Percentiles rank a stretch among this genome's conserved stretches.
Evolutionary conservation across 1,284 basidiomycete species (phyloP).

Genomic region (Trametes polyzona): DNA sequence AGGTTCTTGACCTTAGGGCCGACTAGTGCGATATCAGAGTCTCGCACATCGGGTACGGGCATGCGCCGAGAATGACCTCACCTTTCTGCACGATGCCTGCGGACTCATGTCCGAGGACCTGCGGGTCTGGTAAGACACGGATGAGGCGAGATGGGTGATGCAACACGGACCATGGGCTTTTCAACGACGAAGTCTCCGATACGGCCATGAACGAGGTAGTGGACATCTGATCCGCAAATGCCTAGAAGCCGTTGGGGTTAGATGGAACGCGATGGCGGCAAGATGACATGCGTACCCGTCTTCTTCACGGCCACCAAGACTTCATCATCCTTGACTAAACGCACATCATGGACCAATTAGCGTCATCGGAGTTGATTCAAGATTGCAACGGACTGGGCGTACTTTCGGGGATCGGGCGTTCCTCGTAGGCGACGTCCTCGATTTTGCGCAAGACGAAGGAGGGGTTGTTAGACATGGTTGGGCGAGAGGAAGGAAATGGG

Average conservation of each 20-base stretch:
- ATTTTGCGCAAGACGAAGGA: slow-evolving; percentile 81
- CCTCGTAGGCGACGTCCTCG: slow-evolving; percentile 76
- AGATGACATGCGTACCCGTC: slow-evolving; percentile 59
- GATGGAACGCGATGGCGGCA: slow-evolving; percentile 7
- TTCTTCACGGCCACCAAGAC: slow-evolving; percentile 93
- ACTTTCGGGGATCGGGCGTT: slow-evolving; percentile 81
- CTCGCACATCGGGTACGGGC: too few relatives aligned
- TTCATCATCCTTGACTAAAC: slow-evolving; percentile 70
- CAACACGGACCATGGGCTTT: slow-evolving; percentile 67
- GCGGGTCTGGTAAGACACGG: background rate
- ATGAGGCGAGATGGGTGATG: background rate
- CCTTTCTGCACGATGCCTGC: slow-evolving; percentile 60
- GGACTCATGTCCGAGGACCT: slow-evolving; percentile 73
- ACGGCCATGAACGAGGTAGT: slow-evolving; percentile 77
- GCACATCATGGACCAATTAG: slow-evolving; percentile 10
- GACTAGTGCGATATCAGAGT: slow-evolving; percentile 43
- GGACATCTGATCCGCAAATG: slow-evolving; percentile 90
- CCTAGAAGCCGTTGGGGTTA: slow-evolving; percentile 47
- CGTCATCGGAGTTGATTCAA: background rate
- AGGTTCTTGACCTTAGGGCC: slow-evolving; percentile 73
- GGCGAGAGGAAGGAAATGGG: background rate
- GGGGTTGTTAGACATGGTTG: slow-evolving; percentile 70
- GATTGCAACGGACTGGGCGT: slow-evolving; percentile 23
- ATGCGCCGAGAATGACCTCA: too few relatives aligned
- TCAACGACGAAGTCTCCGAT: slow-evolving; percentile 81